Evolutionary conservation across 371 early-diverging fungal genomes (phyloP), one percentile per base, ranked within the genome.

Genomic region (Actinomortierella ambigua): DNA sequence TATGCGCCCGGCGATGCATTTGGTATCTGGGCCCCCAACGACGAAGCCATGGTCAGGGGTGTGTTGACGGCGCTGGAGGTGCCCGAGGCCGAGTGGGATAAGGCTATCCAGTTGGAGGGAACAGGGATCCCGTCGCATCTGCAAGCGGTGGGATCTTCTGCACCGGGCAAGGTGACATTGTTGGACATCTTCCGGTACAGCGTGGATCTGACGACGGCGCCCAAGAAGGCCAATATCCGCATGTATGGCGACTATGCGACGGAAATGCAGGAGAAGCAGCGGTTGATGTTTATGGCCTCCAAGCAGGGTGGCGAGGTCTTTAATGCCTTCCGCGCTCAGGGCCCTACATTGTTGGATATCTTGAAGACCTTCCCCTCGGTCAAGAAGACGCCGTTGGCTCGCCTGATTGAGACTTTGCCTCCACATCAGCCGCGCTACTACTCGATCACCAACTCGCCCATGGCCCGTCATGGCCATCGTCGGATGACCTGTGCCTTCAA

Each of bases 1-100:
- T 89, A 82, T 63, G 66, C 81, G 4, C 91, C 96, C 3, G 97
- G 98, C 34, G 97, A 95, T 77, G 86, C 95, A 0, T 89, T 97
- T 78, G 95, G 92, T 49, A 78, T 96, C 5, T 57, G 87, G 49
- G 90, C 91, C 1, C 93, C 94, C 22, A 95, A 95, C 68, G 81
- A 87, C 55, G 82, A 85, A 18, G 57, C 67, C 0, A 61, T 90
- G 50, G 87, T 92, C 0, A 62, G 78, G 1, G 86, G 82, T 0
- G 51, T 91, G 2, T 59, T 91, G 27, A 59, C 61, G 0, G 63
- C 81, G 24, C 65, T 90, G 14, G 76, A 48, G 18, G 50, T 82
- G 13, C 55, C 58, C 7, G 65, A 77, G 1, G 64, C 63, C 20
- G 77, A 84, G 0, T 63, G 65, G 15, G 67, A 70, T 47, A 68